Percentiles rank a stretch among this genome's conserved stretches.
Evolutionary conservation across 495 filamentous ascomycete species (phyloP).

Genomic region (Melanomma pulvis-pyrius): DNA sequence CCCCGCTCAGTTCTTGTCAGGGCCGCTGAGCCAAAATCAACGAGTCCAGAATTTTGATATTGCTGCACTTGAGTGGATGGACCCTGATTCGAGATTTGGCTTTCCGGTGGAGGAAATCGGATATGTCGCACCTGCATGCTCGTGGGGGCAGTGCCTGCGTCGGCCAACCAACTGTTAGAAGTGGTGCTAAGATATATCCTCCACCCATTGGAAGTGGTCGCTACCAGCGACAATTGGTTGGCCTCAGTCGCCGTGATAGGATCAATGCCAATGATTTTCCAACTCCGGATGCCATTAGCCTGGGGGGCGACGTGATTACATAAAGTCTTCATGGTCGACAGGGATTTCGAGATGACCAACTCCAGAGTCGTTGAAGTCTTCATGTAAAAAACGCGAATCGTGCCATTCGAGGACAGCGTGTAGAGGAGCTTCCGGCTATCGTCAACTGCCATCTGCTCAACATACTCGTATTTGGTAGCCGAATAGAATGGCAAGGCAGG

Average conservation of each 20-base stretch:
- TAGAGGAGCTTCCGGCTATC: slow-evolving; percentile 87
- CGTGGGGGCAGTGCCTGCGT: slow-evolving; percentile 68
- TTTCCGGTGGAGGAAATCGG: slow-evolving; percentile 77
- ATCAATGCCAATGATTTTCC: slow-evolving; percentile 75
- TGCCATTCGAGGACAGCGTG: slow-evolving; percentile 81
- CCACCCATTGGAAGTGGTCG: slow-evolving; percentile 85
- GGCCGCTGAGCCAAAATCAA: slow-evolving; percentile 45
- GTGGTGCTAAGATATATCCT: slow-evolving; percentile 91
- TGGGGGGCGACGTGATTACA: slow-evolving; percentile 76
- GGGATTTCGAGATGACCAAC: slow-evolving; percentile 60
- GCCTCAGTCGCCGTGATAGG: slow-evolving; percentile 81
- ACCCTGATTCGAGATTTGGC: slow-evolving; percentile 36
- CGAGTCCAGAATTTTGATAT: slow-evolving; percentile 37
- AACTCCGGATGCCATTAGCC: slow-evolving; percentile 62
- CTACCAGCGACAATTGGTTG: slow-evolving; percentile 82
- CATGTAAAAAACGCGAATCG: slow-evolving; percentile 85
- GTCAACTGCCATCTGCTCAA: slow-evolving; percentile 80
- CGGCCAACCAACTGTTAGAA: slow-evolving; percentile 66
- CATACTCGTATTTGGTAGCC: slow-evolving; percentile 57
- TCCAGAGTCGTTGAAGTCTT: slow-evolving; percentile 55
- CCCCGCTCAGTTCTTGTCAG: slow-evolving; percentile 33
- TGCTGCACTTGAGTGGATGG: slow-evolving; percentile 40
- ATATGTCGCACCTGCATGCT: slow-evolving; percentile 97
- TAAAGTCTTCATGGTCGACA: slow-evolving; percentile 60
- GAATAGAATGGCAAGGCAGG: slow-evolving; percentile 60